phyloP scores from a whole-genome alignment of 1,284 basidiomycete genomes.

The Ceratobasidium sp. region DNA sequence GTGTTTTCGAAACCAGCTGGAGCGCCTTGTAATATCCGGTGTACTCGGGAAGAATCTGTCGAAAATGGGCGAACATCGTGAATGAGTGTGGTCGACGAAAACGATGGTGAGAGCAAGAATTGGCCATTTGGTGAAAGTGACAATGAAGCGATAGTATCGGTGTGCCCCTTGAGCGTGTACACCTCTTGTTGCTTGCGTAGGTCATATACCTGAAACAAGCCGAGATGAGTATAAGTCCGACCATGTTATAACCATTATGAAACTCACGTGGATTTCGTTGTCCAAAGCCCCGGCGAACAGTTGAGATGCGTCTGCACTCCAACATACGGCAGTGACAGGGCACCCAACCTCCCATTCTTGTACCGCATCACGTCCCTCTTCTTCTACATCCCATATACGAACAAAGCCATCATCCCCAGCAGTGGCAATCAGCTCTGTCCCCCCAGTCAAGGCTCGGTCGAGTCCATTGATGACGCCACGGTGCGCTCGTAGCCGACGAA shows the following conservation, averaged over 20 bases:
- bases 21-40: conserved; percentile 78
- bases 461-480: conserved; percentile 85
- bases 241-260: neutral
- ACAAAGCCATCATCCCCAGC: conserved; percentile 89
- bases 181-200: conserved; percentile 79
- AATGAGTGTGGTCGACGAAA: conserved; percentile 84
- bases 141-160: conserved; percentile 88
- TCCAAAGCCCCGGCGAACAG: conserved; percentile 89
- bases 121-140: conserved; percentile 84
- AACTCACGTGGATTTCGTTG: conserved; percentile 87
- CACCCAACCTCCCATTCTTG: conserved; percentile 82
- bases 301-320: conserved; percentile 85
- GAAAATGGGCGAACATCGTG: conserved; percentile 92
- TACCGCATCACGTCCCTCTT: conserved; percentile 75
- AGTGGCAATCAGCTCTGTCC: conserved; percentile 80
- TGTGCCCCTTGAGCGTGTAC: conserved; percentile 77
- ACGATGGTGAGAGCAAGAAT: conserved; percentile 82
- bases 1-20: conserved; percentile 90
- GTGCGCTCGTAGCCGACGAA: conserved; percentile 79
- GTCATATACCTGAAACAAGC: conserved; percentile 72
- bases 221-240: conserved; percentile 12
- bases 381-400: conserved; percentile 79
- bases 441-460: conserved; percentile 80
- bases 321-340: conserved; percentile 89
- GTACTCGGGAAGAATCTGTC: conserved; percentile 75